Evolutionary conservation across 495 filamentous ascomycete genomes (phyloP).

Genomic region (Neurospora sp.): DNA sequence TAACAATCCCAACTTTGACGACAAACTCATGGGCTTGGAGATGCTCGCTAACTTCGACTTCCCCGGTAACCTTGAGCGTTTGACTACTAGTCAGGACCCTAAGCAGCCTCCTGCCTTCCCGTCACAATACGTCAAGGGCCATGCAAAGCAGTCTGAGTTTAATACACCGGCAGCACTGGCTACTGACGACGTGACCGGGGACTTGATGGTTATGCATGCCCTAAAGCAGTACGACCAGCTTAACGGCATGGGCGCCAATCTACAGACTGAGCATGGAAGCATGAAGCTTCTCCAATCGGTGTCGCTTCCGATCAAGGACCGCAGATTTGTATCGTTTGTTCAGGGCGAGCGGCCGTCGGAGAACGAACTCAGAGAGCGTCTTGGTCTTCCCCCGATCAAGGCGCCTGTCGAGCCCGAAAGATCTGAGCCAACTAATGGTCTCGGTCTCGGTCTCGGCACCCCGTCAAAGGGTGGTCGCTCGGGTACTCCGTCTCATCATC

Average conservation of each 20-base stretch:
- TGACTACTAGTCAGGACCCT: slow-evolving; percentile 32
- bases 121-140: slow-evolving; percentile 39
- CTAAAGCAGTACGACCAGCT: slow-evolving; percentile 32
- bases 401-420: slow-evolving; percentile 23
- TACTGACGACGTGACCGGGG: slow-evolving; percentile 48
- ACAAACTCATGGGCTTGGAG: slow-evolving; percentile 45
- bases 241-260: slow-evolving; percentile 33
- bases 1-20: slow-evolving; percentile 43
- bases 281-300: slow-evolving; percentile 34
- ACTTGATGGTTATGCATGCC: slow-evolving; percentile 47
- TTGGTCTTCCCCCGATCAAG: slow-evolving; percentile 27
- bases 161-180: slow-evolving; percentile 41
- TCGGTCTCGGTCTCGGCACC: slow-evolving; percentile 3
- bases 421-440: background rate
- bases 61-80: slow-evolving; percentile 42
- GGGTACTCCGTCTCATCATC: slow-evolving; percentile 15
- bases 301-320: slow-evolving; percentile 24
- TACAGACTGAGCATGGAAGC: slow-evolving; percentile 32
- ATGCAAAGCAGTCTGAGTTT: slow-evolving; percentile 30
- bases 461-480: slow-evolving; percentile 17
- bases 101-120: slow-evolving; percentile 52
- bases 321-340: slow-evolving; percentile 27
- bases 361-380: slow-evolving; percentile 29
- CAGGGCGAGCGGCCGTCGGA: slow-evolving; percentile 33
- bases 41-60: slow-evolving; percentile 53